A percentile compares a stretch with the other conserved stretches of the same genome.
These are phyloP conservation scores for Leptodermis oblonga DNA, from an alignment of 257 asterid genomes.

Conservation along the genomic window DNA sequence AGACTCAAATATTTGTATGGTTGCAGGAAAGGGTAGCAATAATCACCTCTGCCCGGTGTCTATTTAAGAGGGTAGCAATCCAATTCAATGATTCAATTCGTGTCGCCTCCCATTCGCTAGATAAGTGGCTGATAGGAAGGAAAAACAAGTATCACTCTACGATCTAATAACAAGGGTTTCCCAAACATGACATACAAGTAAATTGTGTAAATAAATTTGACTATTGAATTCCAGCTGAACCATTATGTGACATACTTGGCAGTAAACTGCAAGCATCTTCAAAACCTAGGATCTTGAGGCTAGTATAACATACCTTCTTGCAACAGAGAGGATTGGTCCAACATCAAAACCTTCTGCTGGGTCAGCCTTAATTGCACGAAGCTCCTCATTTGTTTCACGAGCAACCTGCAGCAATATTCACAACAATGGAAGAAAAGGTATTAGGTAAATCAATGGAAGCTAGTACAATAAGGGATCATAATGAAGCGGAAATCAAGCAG, in stretches of 20 bases:
- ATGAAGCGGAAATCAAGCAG: not conserved
- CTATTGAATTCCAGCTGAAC: not conserved
- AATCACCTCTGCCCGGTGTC: constrained; percentile 71
- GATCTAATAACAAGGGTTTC: constrained; percentile 6
- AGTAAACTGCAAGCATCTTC: not conserved
- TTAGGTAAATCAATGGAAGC: not conserved
- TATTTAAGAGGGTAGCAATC: constrained; percentile 69
- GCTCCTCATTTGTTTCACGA: constrained; percentile 96
- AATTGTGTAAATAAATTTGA: not conserved
- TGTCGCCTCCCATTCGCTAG: constrained; percentile 96
- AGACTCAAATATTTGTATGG: not conserved
- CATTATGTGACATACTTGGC: not conserved
- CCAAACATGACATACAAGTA: not conserved
- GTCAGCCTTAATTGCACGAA: constrained; percentile 74
- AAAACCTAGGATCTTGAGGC: not conserved
- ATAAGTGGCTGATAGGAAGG: constrained; percentile 61
- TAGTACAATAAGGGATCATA: not conserved
- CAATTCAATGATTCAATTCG: constrained; percentile 97
- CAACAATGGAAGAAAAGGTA: not conserved
- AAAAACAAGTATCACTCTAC: not conserved
- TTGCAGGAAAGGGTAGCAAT: not conserved
- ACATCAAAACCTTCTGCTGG: constrained; percentile 90
- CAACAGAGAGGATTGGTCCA: constrained; percentile 79
- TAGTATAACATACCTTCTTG: constrained; percentile 61
- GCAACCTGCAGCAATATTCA: constrained; percentile 58